Base-by-base conservation (phyloP, 2,329 filamentous ascomycete genomes). In the Aspergillus awamori region DNA sequence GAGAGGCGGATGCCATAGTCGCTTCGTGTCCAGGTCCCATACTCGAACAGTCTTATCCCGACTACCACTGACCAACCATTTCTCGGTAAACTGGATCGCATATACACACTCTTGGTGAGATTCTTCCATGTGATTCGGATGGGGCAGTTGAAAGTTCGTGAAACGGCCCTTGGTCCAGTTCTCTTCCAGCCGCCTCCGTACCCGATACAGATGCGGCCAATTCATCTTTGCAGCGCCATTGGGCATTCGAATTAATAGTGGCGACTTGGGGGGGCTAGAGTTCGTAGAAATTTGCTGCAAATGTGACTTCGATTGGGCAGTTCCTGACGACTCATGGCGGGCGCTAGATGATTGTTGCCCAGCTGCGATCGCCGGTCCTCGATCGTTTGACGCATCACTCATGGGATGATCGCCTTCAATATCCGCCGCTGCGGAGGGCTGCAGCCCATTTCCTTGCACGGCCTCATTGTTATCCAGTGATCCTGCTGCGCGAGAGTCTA, bases 81-180 rank as follows among this genome's bases (percentile, higher is more conserved):
- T 89, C 1, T 89, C 84, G 57, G 89, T 89, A 71, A 94, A 96
- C 74, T 99, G 94, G 57, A 99, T 87, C 2, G 92, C 94, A 76
- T 99, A 99, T 11, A 99, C 93, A 74, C 93, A 98, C 72, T 98
- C 94, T 20, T 83, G 84, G 73, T 99, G 95, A 0, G 91, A 92
- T 74, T 98, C 94, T 33, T 91, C 84, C 1, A 87, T 87, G 69
- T 93, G 84, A 39, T 87, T 83, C 0, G 93, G 93, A 70, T 97
- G 92, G 0, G 95, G 95, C 1, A 99, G 84, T 73, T 96, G 92
- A 70, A 98, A 98, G 65, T 93, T 96, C 3, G 84, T 87, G 74
- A 86, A 97, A 60, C 87, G 89, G 4, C 91, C 93, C 20, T 88
- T 84, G 61, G 92, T 87, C 95, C 95, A 99, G 73, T 99, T 98